Conservation (phyloP, 495 filamentous ascomycete species). For the Daldinia bambusicola region DNA sequence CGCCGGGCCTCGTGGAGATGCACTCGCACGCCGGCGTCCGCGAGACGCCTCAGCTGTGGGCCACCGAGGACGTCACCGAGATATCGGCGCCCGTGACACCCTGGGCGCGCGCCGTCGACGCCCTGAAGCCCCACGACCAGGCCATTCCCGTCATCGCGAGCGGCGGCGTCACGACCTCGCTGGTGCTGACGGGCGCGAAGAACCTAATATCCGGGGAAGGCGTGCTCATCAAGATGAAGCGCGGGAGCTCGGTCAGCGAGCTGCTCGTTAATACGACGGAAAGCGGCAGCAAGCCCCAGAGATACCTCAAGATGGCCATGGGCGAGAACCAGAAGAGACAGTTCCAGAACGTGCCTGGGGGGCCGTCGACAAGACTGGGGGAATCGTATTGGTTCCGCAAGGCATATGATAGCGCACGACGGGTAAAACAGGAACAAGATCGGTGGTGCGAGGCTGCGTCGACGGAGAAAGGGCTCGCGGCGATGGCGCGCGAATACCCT, state of each 20-base stretch:
- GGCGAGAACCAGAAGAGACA: conserved; percentile 63
- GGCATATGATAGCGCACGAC: conserved; percentile 58
- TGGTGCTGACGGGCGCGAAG: conserved; percentile 64
- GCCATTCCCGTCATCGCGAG: conserved; percentile 60
- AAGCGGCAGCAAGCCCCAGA: conserved; percentile 52
- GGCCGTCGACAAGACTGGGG: conserved; percentile 32
- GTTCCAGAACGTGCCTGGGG: conserved; percentile 50
- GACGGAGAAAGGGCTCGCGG: conserved; percentile 6
- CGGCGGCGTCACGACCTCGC: conserved; percentile 65
- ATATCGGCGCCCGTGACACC: conserved; percentile 55
- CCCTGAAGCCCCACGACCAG: conserved; percentile 59
- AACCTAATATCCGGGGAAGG: conserved; percentile 68
- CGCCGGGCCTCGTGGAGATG: conserved; percentile 66
- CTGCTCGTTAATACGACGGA: conserved; percentile 60
- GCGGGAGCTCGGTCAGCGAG: conserved; percentile 51
- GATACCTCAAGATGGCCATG: conserved; percentile 70
- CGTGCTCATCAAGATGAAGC: conserved; percentile 61
- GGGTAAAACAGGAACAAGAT: conserved; percentile 57
- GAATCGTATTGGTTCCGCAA: conserved; percentile 54
- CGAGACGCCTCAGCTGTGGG: conserved; percentile 43
- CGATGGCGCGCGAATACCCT: conserved; percentile 43
- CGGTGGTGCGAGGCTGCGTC: conserved; percentile 58
- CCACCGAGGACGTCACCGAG: conserved; percentile 54
- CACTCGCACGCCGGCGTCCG: conserved; percentile 58
- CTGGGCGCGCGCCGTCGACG: conserved; percentile 59